These are phyloP conservation scores for Globisporangium iwayamae DNA, from an alignment of 352 stramenopile species.

Conservation along the genomic window DNA sequence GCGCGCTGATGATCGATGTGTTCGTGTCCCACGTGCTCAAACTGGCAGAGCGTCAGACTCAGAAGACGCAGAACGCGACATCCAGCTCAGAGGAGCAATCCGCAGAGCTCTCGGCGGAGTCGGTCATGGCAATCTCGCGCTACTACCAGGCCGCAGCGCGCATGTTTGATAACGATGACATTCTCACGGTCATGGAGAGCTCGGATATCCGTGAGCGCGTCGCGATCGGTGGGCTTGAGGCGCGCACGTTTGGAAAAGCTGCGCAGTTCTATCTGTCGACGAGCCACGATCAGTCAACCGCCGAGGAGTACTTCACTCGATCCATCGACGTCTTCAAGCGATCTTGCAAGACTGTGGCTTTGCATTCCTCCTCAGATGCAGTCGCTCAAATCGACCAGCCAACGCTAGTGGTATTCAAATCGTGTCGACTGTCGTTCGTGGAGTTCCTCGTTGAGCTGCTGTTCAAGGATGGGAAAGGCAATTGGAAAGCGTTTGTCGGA, in stretches of 20 bases:
- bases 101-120: constrained; percentile 17
- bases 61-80: constrained; percentile 22
- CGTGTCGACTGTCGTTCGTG: constrained; percentile 56
- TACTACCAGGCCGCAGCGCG: constrained; percentile 77
- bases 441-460: constrained; percentile 69
- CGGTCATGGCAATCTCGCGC: constrained; percentile 41
- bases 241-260: constrained; percentile 59
- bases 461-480: constrained; percentile 29
- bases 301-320: constrained; percentile 54
- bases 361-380: neutral
- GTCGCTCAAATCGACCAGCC: neutral
- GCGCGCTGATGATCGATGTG: constrained; percentile 72
- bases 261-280: constrained; percentile 59
- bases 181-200: constrained; percentile 62
- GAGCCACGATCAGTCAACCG: constrained; percentile 29
- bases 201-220: constrained; percentile 37
- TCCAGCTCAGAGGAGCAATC: constrained; percentile 1
- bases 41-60: constrained; percentile 54
- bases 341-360: constrained; percentile 23
- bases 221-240: constrained; percentile 59
- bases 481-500: constrained; percentile 37
- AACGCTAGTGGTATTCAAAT: constrained; percentile 27
- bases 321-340: constrained; percentile 60
- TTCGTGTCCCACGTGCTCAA: constrained; percentile 83
- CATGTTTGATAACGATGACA: constrained; percentile 82